Percentiles rank a stretch among this genome's conserved stretches.
These are phyloP conservation scores for Cyberlindnera sargentensis DNA, from an alignment of 805 yeast genomes.

Conservation along the genomic window DNA sequence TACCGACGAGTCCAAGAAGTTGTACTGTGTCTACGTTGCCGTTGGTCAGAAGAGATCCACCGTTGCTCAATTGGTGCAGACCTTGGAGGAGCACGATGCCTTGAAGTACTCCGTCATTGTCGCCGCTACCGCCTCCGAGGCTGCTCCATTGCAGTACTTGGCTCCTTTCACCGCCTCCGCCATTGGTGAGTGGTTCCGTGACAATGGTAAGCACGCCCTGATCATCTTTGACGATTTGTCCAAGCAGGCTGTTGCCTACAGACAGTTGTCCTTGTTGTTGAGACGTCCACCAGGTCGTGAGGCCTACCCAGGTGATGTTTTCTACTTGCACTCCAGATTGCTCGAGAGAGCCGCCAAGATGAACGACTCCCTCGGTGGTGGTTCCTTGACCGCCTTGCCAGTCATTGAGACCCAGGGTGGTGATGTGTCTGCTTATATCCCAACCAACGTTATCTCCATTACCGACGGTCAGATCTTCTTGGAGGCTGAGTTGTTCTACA, in stretches of 20 bases:
- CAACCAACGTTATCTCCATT: slow-evolving; percentile 95
- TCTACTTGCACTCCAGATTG: slow-evolving; percentile 53
- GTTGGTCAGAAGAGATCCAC: slow-evolving; percentile 99
- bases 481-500: slow-evolving; percentile 99
- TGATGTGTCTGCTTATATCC: slow-evolving; percentile 97
- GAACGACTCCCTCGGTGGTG: slow-evolving; percentile 84
- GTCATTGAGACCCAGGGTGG: slow-evolving; percentile 98
- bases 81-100: slow-evolving; percentile 97
- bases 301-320: slow-evolving; percentile 23
- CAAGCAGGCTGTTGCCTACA: slow-evolving; percentile 99
- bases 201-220: slow-evolving; percentile 96
- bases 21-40: slow-evolving; percentile 99
- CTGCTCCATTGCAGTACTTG: slow-evolving; percentile 99
- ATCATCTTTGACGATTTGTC: slow-evolving; percentile 97
- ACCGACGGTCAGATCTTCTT: slow-evolving; percentile 98
- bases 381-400: slow-evolving; percentile 94
- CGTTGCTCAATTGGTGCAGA: slow-evolving; percentile 98
- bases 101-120: slow-evolving; percentile 95
- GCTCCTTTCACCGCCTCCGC: slow-evolving; percentile 99
- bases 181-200: slow-evolving; percentile 99
- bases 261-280: slow-evolving; percentile 95
- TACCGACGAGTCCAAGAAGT: slow-evolving; percentile 91
- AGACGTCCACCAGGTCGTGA: slow-evolving; percentile 36
- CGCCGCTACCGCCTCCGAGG: slow-evolving; percentile 99
- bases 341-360: slow-evolving; percentile 97